Conservation (phyloP, 495 filamentous ascomycete genomes). For the Darksidea phi region DNA sequence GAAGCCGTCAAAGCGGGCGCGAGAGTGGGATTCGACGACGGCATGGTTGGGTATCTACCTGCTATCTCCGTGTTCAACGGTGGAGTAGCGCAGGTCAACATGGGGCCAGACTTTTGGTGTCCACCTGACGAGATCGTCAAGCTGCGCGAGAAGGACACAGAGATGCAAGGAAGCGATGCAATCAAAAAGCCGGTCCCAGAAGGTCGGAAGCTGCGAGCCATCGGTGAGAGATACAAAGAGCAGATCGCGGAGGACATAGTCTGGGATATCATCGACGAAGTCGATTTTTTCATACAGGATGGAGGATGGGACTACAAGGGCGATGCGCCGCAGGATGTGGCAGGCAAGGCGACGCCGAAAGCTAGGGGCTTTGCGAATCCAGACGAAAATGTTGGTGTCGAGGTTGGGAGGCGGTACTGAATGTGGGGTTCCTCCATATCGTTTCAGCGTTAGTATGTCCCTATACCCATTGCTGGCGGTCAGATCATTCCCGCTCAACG, state of each 20-base stretch:
- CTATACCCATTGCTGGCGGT: no score
- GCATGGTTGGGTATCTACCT: slow-evolving; percentile 91
- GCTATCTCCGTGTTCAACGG: slow-evolving; percentile 89
- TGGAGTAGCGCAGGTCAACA: slow-evolving; percentile 87
- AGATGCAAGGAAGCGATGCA: slow-evolving; percentile 48
- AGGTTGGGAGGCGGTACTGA: slow-evolving; percentile 35
- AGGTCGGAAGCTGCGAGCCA: slow-evolving; percentile 52
- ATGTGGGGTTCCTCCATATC: no score
- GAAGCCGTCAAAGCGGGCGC: slow-evolving; percentile 73
- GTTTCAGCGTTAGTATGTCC: no score
- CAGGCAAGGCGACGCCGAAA: slow-evolving; percentile 33
- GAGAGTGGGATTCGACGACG: slow-evolving; percentile 83
- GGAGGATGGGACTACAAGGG: slow-evolving; percentile 47
- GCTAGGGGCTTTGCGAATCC: slow-evolving; percentile 33
- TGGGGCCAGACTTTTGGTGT: slow-evolving; percentile 86
- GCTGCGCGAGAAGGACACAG: slow-evolving; percentile 47
- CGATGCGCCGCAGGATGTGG: slow-evolving; percentile 17
- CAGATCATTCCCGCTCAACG: no score
- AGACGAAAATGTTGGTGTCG: slow-evolving; percentile 35
- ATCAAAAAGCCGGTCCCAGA: slow-evolving; percentile 20
- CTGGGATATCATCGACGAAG: slow-evolving; percentile 89
- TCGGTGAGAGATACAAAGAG: slow-evolving; percentile 83
- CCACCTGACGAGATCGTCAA: slow-evolving; percentile 59
- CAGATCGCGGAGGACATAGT: slow-evolving; percentile 94
- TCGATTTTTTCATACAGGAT: slow-evolving; percentile 74